Conservation (phyloP, 139 green algal genomes). For the Coccomyxa sp. region DNA sequence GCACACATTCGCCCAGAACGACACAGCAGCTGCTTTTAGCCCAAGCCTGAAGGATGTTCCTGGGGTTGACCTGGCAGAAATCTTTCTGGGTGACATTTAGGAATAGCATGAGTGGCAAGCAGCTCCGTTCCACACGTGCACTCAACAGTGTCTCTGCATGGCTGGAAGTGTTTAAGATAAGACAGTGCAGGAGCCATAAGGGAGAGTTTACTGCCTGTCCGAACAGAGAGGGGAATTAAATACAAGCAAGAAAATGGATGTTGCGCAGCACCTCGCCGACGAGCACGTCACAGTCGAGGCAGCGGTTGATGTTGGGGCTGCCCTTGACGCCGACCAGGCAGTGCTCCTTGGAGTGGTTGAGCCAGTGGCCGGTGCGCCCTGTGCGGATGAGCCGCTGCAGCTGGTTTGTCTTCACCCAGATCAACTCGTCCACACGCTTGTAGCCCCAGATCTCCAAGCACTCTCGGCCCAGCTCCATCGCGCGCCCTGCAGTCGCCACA, state of each 20-base stretch:
- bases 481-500: conserved; percentile 42
- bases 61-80: not conserved
- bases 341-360: conserved; percentile 90
- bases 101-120: not conserved
- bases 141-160: no score
- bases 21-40: not conserved
- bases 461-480: conserved; percentile 81
- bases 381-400: conserved; percentile 77
- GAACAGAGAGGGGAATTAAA: not conserved
- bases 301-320: conserved; percentile 51
- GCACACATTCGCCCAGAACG: not conserved
- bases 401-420: conserved; percentile 90
- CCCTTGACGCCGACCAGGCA: conserved; percentile 84
- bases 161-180: no score
- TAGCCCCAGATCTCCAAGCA: conserved; percentile 81
- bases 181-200: no score
- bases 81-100: not conserved
- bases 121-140: not conserved
- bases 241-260: not conserved
- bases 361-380: conserved; percentile 71
- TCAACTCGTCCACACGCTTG: conserved; percentile 78
- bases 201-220: no score
- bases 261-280: conserved; percentile 71
- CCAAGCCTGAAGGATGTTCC: not conserved
- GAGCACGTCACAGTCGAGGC: conserved; percentile 76